These are phyloP conservation scores for Aurantiochytrium sp. DNA, from an alignment of 108 stramenopile genomes.

Conservation along the genomic window DNA sequence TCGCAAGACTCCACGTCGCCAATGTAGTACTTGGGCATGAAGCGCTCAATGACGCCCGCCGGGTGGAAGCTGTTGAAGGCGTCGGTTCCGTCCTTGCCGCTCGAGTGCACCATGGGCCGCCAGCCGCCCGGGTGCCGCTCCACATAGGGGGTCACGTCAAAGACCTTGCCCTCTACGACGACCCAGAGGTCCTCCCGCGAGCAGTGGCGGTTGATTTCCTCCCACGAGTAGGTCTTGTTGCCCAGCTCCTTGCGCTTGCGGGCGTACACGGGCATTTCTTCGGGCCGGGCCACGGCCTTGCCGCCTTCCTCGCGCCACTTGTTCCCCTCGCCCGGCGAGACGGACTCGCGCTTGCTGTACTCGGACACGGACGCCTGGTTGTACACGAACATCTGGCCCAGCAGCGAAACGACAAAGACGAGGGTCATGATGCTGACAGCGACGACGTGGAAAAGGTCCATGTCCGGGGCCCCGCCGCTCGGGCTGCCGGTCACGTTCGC, in stretches of 20 bases:
- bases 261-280: background rate
- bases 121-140: conserved; percentile 67
- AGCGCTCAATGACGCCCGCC: conserved; percentile 49
- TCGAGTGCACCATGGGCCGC: conserved; percentile 61
- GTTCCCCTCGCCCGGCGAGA: background rate
- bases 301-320: conserved; percentile 30
- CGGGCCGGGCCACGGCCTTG: background rate
- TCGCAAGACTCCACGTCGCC: conserved; percentile 53
- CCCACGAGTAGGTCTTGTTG: conserved; percentile 59
- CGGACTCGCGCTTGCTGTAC: background rate
- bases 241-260: background rate
- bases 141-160: conserved; percentile 68
- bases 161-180: conserved; percentile 54
- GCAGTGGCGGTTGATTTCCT: conserved; percentile 80
- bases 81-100: conserved; percentile 70
- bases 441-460: background rate
- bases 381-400: background rate
- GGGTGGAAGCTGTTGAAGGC: conserved; percentile 67
- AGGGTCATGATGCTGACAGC: background rate
- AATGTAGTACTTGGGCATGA: conserved; percentile 60
- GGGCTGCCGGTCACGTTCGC: too few relatives aligned
- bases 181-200: conserved; percentile 84
- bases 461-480: background rate
- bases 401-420: background rate
- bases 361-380: background rate